Conservation (phyloP, 768 basidiomycete species). For the Udeniomyces megalosporus region DNA sequence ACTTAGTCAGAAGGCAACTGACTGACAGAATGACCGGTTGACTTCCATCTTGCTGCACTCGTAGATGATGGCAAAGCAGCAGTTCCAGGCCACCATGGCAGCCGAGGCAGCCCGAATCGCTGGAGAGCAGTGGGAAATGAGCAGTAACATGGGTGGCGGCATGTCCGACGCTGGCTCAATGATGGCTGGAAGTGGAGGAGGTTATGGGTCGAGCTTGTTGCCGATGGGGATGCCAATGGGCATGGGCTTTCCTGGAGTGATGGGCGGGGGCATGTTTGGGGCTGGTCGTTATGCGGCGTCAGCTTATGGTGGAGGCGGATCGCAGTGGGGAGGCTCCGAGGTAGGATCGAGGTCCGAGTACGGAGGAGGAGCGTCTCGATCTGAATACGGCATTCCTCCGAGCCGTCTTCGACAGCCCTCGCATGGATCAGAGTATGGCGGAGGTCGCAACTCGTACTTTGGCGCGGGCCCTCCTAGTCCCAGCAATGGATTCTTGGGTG, state of each 20-base stretch:
- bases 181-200: neutral
- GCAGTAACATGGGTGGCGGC: neutral
- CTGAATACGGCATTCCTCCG: constrained; percentile 5
- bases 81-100: constrained; percentile 9
- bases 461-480: neutral
- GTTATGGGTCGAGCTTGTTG: neutral
- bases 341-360: neutral
- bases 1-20: neutral
- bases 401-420: neutral
- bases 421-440: neutral
- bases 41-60: neutral
- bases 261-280: neutral
- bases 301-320: constrained; percentile 7
- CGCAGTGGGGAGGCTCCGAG: neutral
- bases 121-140: constrained; percentile 11
- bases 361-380: neutral
- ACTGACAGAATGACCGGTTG: neutral
- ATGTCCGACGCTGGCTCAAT: constrained; percentile 5
- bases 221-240: too few species aligned
- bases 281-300: constrained; percentile 6
- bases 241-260: neutral
- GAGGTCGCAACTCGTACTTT: neutral
- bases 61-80: constrained; percentile 15
- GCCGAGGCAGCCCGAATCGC: constrained; percentile 10
- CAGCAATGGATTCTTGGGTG: neutral